Evolutionary conservation across 2,329 filamentous ascomycete species (phyloP).

Genomic region (Aspergillaceae sp.): DNA sequence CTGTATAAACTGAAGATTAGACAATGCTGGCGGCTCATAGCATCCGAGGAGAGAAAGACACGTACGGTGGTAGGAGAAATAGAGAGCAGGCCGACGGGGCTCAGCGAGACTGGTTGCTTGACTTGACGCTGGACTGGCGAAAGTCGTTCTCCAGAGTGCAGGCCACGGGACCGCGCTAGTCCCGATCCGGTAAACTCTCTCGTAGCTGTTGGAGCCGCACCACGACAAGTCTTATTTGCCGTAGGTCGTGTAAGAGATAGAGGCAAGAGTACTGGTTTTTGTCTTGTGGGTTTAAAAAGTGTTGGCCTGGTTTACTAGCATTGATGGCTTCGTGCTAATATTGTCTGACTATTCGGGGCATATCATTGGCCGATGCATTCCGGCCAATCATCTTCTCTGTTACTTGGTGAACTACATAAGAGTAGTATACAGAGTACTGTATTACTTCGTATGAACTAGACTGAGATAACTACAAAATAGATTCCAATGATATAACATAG

Average conservation of each 20-base stretch:
- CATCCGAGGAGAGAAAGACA: background rate
- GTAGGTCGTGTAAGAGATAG: background rate
- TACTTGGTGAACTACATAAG: background rate
- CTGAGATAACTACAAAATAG: background rate
- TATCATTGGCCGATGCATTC: conserved; percentile 11
- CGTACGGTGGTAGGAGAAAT: conserved; percentile 11
- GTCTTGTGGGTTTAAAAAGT: background rate
- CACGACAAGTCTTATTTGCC: background rate
- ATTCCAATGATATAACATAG: background rate
- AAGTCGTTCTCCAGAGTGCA: conserved; percentile 14
- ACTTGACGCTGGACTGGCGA: conserved; percentile 12
- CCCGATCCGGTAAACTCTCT: conserved; percentile 16
- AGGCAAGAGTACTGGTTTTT: background rate
- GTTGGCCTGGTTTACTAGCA: background rate
- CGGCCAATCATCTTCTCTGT: background rate
- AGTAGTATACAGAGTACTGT: background rate
- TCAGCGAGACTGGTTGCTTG: conserved; percentile 19
- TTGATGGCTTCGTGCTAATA: background rate
- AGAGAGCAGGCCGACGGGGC: conserved; percentile 6
- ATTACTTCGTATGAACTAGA: background rate
- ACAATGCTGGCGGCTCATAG: conserved; percentile 18
- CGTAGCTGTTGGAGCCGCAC: background rate
- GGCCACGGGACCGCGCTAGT: conserved; percentile 28
- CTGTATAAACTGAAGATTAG: conserved; percentile 18
- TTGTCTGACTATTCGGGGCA: conserved; percentile 16